Evolutionary conservation across 257 asterid species (phyloP).

Genomic region (Petunia axillaris): DNA sequence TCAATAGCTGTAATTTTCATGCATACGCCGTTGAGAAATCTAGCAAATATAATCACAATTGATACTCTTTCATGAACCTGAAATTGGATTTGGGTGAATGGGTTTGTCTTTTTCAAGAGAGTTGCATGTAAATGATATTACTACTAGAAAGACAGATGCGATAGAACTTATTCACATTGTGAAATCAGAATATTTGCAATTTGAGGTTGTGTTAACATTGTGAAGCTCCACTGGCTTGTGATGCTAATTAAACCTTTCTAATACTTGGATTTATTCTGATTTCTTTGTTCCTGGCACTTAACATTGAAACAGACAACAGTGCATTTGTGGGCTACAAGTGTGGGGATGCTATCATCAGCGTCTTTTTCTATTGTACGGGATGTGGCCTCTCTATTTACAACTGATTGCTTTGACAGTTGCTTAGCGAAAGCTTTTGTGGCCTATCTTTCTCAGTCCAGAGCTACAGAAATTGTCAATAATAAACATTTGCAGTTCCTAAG

Average conservation of each 20-base stretch:
- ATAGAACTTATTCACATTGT: not conserved
- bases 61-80: conserved; percentile 19
- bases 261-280: conserved; percentile 6
- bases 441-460: conserved; percentile 65
- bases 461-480: conserved; percentile 53
- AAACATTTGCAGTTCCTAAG: conserved; percentile 71
- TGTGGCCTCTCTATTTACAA: conserved; percentile 51
- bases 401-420: conserved; percentile 66
- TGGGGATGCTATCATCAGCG: conserved; percentile 61
- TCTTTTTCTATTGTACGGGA: conserved; percentile 66
- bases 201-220: conserved; percentile 1
- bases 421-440: conserved; percentile 61
- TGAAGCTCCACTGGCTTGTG: conserved; percentile 2
- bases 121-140: conserved; percentile 6
- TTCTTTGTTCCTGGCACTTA: conserved; percentile 23
- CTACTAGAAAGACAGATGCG: not conserved
- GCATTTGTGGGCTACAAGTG: conserved; percentile 90
- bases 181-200: conserved; percentile 12
- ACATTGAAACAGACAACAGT: conserved; percentile 65
- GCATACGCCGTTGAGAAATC: not conserved
- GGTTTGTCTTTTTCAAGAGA: not conserved
- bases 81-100: not conserved
- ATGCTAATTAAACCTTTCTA: conserved; percentile 1
- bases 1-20: conserved; percentile 1
- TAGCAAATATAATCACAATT: not conserved